A percentile compares a stretch with the other conserved stretches of the same genome.
These are phyloP conservation scores for Candida silvicultrix DNA, from an alignment of 805 yeast species.

Conservation along the genomic window DNA sequence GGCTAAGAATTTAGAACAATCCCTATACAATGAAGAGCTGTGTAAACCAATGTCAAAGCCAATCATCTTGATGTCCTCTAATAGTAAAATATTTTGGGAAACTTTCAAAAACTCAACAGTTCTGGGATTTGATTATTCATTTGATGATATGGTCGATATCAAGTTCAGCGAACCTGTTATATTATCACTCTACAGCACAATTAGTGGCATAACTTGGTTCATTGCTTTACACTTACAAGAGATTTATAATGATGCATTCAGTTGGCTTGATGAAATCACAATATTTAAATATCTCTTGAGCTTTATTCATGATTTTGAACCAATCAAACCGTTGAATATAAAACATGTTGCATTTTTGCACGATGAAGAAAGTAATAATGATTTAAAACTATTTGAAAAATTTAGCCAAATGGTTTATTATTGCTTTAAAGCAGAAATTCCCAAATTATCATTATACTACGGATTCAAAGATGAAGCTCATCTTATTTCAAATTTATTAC, in stretches of 20 bases:
- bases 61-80: not conserved
- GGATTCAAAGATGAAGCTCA: not conserved
- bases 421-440: not conserved
- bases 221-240: too few relatives aligned
- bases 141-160: not conserved
- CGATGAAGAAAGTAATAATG: not conserved
- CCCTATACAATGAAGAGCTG: too few relatives aligned
- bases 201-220: not conserved
- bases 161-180: not conserved
- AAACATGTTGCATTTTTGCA: not conserved
- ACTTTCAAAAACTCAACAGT: not conserved
- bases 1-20: too few relatives aligned
- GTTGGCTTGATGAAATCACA: too few relatives aligned
- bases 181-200: too few relatives aligned
- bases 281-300: too few relatives aligned
- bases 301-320: too few relatives aligned
- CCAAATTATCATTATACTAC: not conserved
- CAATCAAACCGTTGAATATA: not conserved
- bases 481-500: too few relatives aligned
- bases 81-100: not conserved
- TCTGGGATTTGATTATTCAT: constrained; percentile 1
- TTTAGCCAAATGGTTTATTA: not conserved
- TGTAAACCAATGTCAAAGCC: too few relatives aligned
- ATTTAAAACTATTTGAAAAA: not conserved
- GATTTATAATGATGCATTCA: too few relatives aligned